phyloP scores from a whole-genome alignment of 169 alveolate species.

The Cryptosporidium tyzzeri region DNA sequence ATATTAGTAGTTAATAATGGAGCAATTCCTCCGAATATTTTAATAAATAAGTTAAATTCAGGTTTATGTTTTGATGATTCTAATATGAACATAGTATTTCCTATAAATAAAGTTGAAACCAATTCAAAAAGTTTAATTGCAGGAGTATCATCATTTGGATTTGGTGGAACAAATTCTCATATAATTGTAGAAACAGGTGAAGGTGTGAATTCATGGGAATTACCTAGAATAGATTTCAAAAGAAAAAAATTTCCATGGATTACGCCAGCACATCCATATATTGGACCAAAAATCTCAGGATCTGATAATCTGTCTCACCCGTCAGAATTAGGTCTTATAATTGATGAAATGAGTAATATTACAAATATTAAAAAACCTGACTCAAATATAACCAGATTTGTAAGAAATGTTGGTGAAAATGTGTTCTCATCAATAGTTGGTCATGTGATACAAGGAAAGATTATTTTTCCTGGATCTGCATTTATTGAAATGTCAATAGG shows the following conservation, averaged over 20 bases:
- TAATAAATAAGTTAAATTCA: constrained; percentile 77
- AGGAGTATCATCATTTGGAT: constrained; percentile 85
- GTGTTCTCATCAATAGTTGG: constrained; percentile 23
- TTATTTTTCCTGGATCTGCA: constrained; percentile 52
- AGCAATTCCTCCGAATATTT: constrained; percentile 80
- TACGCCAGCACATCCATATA: constrained; percentile 60
- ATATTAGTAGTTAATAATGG: constrained; percentile 70
- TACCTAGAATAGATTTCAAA: constrained; percentile 24
- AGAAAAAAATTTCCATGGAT: constrained; percentile 63
- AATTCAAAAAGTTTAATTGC: constrained; percentile 73
- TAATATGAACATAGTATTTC: constrained; percentile 19
- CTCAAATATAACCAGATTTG: constrained; percentile 42
- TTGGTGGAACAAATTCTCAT: constrained; percentile 85
- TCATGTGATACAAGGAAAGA: constrained; percentile 36
- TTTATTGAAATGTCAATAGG: constrained; percentile 64
- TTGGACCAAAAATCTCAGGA: constrained; percentile 74
- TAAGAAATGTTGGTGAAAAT: constrained; percentile 43
- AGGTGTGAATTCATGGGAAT: background rate
- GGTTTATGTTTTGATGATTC: constrained; percentile 46
- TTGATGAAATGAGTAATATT: constrained; percentile 21
- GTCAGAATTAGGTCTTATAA: constrained; percentile 41
- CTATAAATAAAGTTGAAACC: constrained; percentile 19
- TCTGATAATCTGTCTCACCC: constrained; percentile 3
- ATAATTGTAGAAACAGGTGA: constrained; percentile 31
- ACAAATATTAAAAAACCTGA: background rate